Conservation (phyloP, 352 stramenopile species). For the Stephanocyclus meneghinianus region DNA sequence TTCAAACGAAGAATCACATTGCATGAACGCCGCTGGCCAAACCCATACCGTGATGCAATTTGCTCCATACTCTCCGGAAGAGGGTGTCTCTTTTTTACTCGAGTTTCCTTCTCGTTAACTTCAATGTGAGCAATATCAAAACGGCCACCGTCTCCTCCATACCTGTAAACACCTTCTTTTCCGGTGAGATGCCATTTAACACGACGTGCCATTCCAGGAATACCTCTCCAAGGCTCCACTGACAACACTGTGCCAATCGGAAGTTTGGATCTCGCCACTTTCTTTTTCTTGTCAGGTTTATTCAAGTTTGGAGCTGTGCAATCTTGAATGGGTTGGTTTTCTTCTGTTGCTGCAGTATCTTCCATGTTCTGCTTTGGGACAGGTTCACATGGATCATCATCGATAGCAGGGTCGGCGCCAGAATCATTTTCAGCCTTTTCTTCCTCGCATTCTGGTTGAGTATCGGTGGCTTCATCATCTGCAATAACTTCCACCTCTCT, state of each 20-base stretch:
- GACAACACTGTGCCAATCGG: constrained; percentile 75
- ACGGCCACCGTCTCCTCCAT: constrained; percentile 78
- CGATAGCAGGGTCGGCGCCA: constrained; percentile 28
- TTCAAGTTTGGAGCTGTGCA: constrained; percentile 23
- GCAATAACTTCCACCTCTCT: constrained; percentile 60
- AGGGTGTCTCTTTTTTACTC: constrained; percentile 74
- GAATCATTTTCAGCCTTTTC: constrained; percentile 24
- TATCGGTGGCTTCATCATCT: constrained; percentile 37
- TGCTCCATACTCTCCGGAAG: constrained; percentile 78
- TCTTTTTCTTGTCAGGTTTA: constrained; percentile 55
- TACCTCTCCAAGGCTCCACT: constrained; percentile 78
- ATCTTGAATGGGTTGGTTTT: constrained; percentile 20
- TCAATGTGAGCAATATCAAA: constrained; percentile 83
- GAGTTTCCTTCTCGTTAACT: constrained; percentile 77
- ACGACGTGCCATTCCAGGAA: constrained; percentile 67
- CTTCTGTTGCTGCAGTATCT: constrained; percentile 1
- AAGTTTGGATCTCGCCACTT: constrained; percentile 66
- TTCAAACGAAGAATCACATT: constrained; percentile 75
- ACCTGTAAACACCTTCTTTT: constrained; percentile 81
- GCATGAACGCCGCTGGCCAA: constrained; percentile 63
- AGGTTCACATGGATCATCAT: constrained; percentile 21
- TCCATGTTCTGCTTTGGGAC: background rate
- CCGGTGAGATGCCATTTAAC: constrained; percentile 81
- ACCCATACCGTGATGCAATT: constrained; percentile 77
- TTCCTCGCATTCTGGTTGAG: constrained; percentile 51